phyloP scores from a whole-genome alignment of 345 rosid species.

The Firmiana major region DNA sequence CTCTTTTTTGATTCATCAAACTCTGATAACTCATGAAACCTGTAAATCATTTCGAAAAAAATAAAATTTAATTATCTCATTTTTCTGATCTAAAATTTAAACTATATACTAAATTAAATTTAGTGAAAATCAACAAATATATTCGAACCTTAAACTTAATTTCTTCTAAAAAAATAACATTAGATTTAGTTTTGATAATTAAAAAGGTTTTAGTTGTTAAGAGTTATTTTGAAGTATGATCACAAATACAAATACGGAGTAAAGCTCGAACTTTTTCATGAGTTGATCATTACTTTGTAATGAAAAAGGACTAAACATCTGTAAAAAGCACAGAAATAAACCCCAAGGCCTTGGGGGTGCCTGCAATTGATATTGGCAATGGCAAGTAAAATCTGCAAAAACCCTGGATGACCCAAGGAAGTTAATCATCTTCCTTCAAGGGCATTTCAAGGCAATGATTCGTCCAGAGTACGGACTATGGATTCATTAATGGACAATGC shows the following conservation, averaged over 20 bases:
- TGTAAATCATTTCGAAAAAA: constrained; percentile 6
- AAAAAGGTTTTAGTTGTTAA: not conserved
- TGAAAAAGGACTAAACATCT: not conserved
- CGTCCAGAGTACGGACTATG: not conserved
- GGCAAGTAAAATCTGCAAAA: not conserved
- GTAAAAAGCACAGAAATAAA: not conserved
- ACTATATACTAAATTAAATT: not conserved
- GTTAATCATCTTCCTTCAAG: not conserved
- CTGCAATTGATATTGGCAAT: not conserved
- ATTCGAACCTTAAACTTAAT: no score
- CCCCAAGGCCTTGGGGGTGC: not conserved
- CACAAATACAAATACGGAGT: not conserved
- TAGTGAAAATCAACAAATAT: no score
- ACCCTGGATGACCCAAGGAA: not conserved
- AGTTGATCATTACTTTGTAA: not conserved
- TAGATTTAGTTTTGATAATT: not conserved
- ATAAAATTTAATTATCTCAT: not conserved
- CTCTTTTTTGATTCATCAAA: constrained; percentile 80
- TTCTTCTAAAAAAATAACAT: no score
- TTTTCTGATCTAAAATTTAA: not conserved
- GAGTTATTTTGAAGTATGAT: not conserved
- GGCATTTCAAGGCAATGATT: not conserved
- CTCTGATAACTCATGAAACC: constrained; percentile 81
- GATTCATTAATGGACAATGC: not conserved
- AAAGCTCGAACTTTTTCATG: not conserved